Percentiles rank a stretch among this genome's conserved stretches.
Evolutionary conservation across 2,329 filamentous ascomycete genomes (phyloP).

Genomic region (Fonsecaea pedrosoi): DNA sequence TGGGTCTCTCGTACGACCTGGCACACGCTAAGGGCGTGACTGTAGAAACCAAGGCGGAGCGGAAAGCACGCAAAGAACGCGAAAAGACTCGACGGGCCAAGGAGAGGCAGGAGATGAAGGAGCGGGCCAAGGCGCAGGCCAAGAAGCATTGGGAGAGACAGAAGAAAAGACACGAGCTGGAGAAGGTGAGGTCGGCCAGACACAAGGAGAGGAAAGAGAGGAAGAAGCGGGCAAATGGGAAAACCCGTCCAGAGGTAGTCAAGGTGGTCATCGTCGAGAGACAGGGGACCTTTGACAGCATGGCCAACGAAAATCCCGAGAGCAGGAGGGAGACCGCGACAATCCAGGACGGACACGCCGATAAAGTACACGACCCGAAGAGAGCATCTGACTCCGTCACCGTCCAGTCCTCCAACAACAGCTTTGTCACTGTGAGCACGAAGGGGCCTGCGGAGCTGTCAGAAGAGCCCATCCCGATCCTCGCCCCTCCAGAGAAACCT

Average conservation of each 20-base stretch:
- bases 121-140: constrained; percentile 49
- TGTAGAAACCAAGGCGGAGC: constrained; percentile 45
- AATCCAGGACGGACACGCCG: background rate
- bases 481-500: background rate
- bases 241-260: background rate
- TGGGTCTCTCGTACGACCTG: constrained; percentile 55
- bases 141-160: constrained; percentile 51
- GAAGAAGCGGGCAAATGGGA: constrained; percentile 20
- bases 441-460: background rate
- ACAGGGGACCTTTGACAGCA: background rate
- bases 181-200: constrained; percentile 47
- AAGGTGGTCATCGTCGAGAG: background rate
- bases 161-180: constrained; percentile 48
- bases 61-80: constrained; percentile 19
- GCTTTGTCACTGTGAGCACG: background rate
- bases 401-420: background rate
- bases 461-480: background rate
- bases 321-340: background rate
- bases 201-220: constrained; percentile 43
- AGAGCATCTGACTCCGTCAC: background rate
- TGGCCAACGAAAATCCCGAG: background rate
- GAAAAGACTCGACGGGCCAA: constrained; percentile 44
- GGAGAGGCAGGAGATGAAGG: constrained; percentile 47
- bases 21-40: constrained; percentile 53
- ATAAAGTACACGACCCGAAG: background rate